Evolutionary conservation across 2,329 filamentous ascomycete genomes (phyloP).

Genomic region (Cladosporium velox): DNA sequence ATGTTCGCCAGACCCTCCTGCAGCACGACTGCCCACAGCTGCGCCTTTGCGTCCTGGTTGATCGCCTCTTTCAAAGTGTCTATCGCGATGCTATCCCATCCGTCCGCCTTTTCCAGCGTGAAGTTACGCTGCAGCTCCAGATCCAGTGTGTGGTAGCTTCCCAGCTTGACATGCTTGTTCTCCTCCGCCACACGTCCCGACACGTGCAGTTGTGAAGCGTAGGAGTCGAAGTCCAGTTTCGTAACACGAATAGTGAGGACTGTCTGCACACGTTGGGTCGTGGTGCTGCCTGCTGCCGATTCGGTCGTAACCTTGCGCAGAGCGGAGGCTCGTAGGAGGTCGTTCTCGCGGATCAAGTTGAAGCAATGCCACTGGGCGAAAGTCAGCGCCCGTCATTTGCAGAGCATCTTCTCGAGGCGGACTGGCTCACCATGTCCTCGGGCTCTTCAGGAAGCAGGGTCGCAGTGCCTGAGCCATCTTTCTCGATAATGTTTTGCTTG

Average conservation of each 20-base stretch:
- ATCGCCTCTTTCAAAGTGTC: constrained; percentile 77
- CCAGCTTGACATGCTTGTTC: constrained; percentile 67
- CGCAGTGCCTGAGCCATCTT: constrained; percentile 65
- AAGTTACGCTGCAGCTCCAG: constrained; percentile 87
- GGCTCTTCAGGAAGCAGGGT: constrained; percentile 71
- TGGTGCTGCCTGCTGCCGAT: constrained; percentile 61
- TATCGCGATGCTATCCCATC: constrained; percentile 88
- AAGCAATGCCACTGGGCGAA: constrained; percentile 67
- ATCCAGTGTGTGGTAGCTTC: constrained; percentile 72
- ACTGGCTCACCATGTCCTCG: constrained; percentile 66
- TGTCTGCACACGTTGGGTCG: constrained; percentile 64
- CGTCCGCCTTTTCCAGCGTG: constrained; percentile 76
- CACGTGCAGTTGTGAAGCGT: constrained; percentile 68
- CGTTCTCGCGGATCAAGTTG: constrained; percentile 68
- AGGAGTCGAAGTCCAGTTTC: constrained; percentile 68
- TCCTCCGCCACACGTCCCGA: constrained; percentile 66
- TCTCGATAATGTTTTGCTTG: constrained; percentile 64
- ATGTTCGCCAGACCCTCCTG: constrained; percentile 84
- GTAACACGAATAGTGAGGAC: constrained; percentile 67
- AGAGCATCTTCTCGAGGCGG: constrained; percentile 13
- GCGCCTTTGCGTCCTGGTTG: constrained; percentile 74
- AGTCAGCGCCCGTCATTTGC: constrained; percentile 13
- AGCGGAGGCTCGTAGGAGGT: constrained; percentile 66
- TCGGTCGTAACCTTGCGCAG: constrained; percentile 66
- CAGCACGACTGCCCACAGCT: constrained; percentile 89